Conservation (phyloP, 2,329 filamentous ascomycete genomes). For the Trichoderma sp. region DNA sequence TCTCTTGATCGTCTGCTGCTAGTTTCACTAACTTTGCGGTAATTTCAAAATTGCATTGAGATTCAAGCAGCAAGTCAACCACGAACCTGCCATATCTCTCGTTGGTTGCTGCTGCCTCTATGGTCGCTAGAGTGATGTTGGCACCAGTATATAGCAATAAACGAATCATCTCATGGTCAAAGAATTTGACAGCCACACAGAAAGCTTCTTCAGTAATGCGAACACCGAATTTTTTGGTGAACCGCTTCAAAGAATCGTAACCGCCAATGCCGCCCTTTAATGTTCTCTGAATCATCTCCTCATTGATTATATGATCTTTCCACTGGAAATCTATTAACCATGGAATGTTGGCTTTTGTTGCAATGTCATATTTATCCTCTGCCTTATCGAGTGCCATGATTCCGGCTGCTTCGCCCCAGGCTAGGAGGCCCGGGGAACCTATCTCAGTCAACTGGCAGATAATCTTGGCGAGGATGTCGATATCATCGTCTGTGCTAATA, state of each 20-base stretch:
- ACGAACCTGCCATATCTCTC: neutral
- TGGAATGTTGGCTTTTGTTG: neutral
- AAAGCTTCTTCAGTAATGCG: neutral
- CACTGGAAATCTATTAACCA: neutral
- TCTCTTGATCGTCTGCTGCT: neutral
- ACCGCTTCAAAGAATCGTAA: neutral
- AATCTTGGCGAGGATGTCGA: accelerated
- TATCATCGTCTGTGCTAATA: neutral
- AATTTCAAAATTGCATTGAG: neutral
- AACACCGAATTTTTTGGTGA: neutral
- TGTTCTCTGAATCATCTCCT: neutral
- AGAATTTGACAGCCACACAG: neutral
- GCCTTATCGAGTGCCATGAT: neutral
- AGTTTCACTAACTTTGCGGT: neutral
- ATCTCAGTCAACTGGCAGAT: neutral
- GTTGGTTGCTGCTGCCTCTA: neutral
- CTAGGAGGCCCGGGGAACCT: neutral
- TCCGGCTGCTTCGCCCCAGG: neutral
- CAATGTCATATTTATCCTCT: neutral
- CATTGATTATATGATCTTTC: neutral
- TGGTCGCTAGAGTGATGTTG: neutral
- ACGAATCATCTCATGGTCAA: neutral
- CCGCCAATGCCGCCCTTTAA: neutral
- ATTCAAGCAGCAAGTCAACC: neutral
- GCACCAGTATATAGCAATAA: neutral